Percentiles rank a stretch among this genome's conserved stretches.
These are phyloP conservation scores for Hyparrhenia diplandra DNA, from an alignment of 176 grass and related monocot species.

Conservation along the genomic window DNA sequence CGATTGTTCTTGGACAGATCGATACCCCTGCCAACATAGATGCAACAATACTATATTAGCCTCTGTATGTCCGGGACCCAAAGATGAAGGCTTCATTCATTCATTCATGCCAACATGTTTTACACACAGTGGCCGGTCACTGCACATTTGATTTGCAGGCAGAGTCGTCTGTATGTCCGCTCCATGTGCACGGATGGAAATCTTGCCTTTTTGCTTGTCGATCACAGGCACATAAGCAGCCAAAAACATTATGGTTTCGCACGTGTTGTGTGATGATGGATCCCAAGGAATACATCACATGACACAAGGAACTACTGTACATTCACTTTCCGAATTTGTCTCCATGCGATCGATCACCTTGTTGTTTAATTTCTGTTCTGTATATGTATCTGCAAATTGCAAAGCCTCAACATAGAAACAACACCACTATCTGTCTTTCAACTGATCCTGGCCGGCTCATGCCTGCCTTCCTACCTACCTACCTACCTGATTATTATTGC, in stretches of 20 bases:
- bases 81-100: not conserved
- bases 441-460: not conserved
- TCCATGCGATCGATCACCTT: not conserved
- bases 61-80: too few species aligned
- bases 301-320: not conserved
- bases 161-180: not conserved
- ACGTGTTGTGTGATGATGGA: not conserved
- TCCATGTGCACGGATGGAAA: not conserved
- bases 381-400: not conserved
- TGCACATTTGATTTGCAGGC: not conserved
- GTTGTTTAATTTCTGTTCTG: not conserved
- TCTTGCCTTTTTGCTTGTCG: not conserved
- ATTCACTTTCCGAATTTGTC: not conserved
- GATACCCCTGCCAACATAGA: not conserved
- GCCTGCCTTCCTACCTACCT: not conserved
- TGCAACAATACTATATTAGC: too few species aligned
- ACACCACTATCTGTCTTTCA: too few species aligned
- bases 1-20: not conserved
- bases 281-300: slow-evolving; percentile 3
- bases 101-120: not conserved
- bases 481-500: not conserved
- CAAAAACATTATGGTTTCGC: not conserved
- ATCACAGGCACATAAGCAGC: not conserved
- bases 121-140: not conserved
- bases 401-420: too few species aligned